Conservation (phyloP, 148 eudicot species). For the Mesembryanthemum crystallinum region DNA sequence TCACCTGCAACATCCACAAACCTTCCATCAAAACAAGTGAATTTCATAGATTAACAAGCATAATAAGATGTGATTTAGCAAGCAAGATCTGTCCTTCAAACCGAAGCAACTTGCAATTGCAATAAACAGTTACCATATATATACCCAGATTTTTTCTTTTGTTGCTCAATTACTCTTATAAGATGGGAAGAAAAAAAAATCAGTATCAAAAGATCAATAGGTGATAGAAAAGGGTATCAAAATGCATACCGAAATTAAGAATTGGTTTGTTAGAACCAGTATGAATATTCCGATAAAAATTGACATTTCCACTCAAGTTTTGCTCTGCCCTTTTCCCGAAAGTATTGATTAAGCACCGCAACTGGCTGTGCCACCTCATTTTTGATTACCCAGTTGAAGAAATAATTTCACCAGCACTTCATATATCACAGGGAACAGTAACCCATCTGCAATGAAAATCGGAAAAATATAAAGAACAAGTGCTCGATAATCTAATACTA, state of each 20-base stretch:
- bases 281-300: conserved; percentile 20
- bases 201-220: not conserved
- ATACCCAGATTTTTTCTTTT: no score
- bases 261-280: conserved; percentile 11
- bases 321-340: conserved; percentile 50
- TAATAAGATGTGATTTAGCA: not conserved
- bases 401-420: conserved; percentile 3
- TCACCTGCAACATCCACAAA: conserved; percentile 43
- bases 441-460: conserved; percentile 10
- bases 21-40: not conserved
- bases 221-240: not conserved
- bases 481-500: not conserved
- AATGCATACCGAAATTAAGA: conserved; percentile 22
- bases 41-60: not conserved
- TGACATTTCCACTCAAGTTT: conserved; percentile 27
- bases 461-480: not conserved
- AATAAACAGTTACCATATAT: no score
- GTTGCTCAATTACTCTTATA: not conserved
- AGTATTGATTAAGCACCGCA: conserved; percentile 44
- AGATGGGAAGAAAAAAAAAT: not conserved
- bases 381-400: conserved; percentile 11
- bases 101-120: no score
- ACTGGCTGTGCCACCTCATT: conserved; percentile 68
- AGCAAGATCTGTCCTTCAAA: no score
- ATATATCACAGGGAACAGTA: not conserved